phyloP scores from a whole-genome alignment of 2,329 filamentous ascomycete genomes.

The Nemania sp. region DNA sequence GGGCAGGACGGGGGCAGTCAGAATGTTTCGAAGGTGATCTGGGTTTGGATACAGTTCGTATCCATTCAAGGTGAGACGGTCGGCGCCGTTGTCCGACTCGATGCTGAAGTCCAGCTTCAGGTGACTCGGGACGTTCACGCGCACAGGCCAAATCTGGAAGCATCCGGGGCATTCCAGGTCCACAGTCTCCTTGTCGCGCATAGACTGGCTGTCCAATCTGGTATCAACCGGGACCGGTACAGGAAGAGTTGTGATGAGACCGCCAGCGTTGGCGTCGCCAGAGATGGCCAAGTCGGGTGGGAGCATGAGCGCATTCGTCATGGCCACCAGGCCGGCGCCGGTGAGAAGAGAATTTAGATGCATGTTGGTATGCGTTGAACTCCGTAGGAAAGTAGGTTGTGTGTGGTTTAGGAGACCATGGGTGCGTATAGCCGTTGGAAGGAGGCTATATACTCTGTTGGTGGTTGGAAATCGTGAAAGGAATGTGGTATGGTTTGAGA shows the following conservation, averaged over 20 bases:
- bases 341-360: conserved; percentile 42
- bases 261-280: conserved; percentile 32
- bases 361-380: conserved; percentile 34
- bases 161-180: conserved; percentile 41
- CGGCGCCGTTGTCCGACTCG: conserved; percentile 48
- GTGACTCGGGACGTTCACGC: conserved; percentile 45
- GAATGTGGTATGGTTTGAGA: conserved; percentile 8
- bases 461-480: neutral
- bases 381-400: conserved; percentile 1
- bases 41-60: conserved; percentile 63
- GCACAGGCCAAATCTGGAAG: conserved; percentile 12
- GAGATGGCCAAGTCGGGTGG: conserved; percentile 37
- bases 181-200: conserved; percentile 33
- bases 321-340: conserved; percentile 43
- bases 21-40: conserved; percentile 49
- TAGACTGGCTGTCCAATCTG: conserved; percentile 23
- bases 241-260: conserved; percentile 38
- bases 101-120: conserved; percentile 61
- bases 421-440: neutral
- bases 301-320: conserved; percentile 41
- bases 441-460: neutral
- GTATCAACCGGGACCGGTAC: conserved; percentile 32
- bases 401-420: neutral
- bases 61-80: conserved; percentile 62
- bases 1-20: conserved; percentile 53